Evolutionary conservation across 2,329 filamentous ascomycete genomes (phyloP).

Genomic region (Scortechinia acanthostroma): DNA sequence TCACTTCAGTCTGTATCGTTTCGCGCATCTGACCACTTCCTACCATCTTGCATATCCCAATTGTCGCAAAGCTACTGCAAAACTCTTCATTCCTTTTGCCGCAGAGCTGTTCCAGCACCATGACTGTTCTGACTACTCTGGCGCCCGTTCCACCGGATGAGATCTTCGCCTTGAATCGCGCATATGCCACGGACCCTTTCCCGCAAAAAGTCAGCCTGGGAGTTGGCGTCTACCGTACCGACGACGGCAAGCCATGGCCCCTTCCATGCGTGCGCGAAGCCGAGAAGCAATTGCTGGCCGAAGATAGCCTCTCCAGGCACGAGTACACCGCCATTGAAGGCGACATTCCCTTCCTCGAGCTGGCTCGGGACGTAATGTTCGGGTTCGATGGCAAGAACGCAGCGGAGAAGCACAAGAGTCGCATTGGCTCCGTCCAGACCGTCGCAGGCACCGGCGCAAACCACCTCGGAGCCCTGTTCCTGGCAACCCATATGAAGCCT

Average conservation of each 20-base stretch:
- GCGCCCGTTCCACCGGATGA: not conserved
- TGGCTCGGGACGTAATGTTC: slow-evolving; percentile 8
- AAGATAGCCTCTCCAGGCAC: slow-evolving; percentile 5
- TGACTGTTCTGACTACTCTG: not conserved
- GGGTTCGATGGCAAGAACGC: slow-evolving; percentile 5
- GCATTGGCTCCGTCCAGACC: slow-evolving; percentile 11
- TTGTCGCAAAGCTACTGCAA: no score
- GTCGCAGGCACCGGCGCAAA: slow-evolving; percentile 14
- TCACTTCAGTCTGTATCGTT: no score
- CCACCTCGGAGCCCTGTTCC: slow-evolving; percentile 8
- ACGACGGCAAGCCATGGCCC: slow-evolving; percentile 11
- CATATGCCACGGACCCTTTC: slow-evolving; percentile 5
- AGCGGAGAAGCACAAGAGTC: slow-evolving; percentile 5
- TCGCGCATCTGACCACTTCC: no score
- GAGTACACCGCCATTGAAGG: slow-evolving; percentile 14
- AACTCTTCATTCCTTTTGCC: no score
- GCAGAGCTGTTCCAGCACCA: no score
- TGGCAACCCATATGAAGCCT: slow-evolving; percentile 2
- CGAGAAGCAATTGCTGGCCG: not conserved
- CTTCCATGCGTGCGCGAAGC: slow-evolving; percentile 10
- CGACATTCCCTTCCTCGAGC: slow-evolving; percentile 6
- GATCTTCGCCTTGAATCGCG: not conserved
- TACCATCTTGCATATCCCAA: no score
- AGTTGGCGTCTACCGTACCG: slow-evolving; percentile 11
- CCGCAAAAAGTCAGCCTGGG: slow-evolving; percentile 10